A percentile compares a stretch with the other conserved stretches of the same genome.
Evolutionary conservation across 2,329 filamentous ascomycete species (phyloP).

Genomic region (Metarhizium sp.): DNA sequence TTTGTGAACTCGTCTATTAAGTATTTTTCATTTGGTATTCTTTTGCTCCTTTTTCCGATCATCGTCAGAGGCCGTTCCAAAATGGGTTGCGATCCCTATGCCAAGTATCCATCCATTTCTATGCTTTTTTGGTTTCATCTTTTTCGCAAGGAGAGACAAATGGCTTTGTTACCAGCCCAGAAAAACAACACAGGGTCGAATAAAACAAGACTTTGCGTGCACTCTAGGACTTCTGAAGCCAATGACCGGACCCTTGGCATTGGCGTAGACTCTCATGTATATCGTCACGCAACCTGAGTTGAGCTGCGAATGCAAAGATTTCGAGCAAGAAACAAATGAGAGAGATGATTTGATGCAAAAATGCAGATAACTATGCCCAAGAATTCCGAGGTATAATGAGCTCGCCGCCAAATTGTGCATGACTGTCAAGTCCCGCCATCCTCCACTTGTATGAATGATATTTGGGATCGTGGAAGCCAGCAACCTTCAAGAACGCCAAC

Average conservation of each 20-base stretch:
- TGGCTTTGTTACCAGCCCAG: neutral
- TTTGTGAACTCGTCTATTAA: neutral
- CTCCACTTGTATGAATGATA: neutral
- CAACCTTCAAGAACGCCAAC: slow-evolving; percentile 1
- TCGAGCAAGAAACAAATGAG: neutral
- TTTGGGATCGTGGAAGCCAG: neutral
- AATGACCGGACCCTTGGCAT: neutral
- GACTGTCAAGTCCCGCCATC: neutral
- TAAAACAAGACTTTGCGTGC: neutral
- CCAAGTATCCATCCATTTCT: neutral
- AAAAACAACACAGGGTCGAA: neutral
- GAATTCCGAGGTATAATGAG: slow-evolving; percentile 5
- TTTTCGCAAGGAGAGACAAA: neutral
- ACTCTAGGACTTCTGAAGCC: neutral
- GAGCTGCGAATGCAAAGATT: neutral
- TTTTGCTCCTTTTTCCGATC: neutral
- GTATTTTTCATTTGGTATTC: neutral
- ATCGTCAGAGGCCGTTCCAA: neutral
- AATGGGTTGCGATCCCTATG: neutral
- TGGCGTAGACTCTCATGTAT: neutral
- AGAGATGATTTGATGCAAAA: neutral
- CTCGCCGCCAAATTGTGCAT: neutral
- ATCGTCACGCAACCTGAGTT: neutral
- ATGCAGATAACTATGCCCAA: slow-evolving; percentile 2
- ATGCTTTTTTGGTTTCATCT: neutral